phyloP scores from a whole-genome alignment of 208 protist genomes.

The Leishmania aethiopica region DNA sequence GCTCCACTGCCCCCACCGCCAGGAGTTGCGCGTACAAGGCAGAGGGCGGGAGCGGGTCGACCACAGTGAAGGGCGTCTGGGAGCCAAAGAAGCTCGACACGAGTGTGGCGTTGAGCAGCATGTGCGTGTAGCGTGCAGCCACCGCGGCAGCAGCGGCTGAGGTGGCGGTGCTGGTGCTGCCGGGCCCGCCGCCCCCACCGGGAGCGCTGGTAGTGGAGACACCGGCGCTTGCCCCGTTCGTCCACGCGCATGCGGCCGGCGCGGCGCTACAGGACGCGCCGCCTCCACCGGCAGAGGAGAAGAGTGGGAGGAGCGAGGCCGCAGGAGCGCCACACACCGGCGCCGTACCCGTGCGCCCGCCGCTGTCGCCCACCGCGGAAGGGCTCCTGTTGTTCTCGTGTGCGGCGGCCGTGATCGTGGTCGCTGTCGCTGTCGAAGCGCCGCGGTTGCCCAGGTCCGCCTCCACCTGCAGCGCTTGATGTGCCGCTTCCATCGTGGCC shows the following conservation, averaged over 20 bases:
- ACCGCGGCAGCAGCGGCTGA: neutral
- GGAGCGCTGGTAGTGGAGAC: neutral
- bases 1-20: conserved; percentile 65
- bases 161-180: neutral
- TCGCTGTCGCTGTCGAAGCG: neutral
- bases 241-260: neutral
- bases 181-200: neutral
- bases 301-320: neutral
- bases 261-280: neutral
- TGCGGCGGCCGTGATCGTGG: neutral
- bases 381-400: conserved; percentile 3
- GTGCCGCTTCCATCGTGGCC: conserved; percentile 22
- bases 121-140: conserved; percentile 30
- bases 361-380: neutral
- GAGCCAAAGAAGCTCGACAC: conserved; percentile 70
- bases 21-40: conserved; percentile 68
- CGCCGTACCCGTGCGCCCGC: neutral
- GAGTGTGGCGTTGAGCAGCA: conserved; percentile 44
- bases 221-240: neutral
- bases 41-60: conserved; percentile 48
- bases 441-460: conserved; percentile 8
- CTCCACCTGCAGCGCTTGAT: conserved; percentile 22
- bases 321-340: neutral
- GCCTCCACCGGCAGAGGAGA: neutral
- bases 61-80: conserved; percentile 66